Percentiles rank a stretch among this genome's conserved stretches.
Conservation (phyloP, 306 rosid species). For the Gillenia trifoliata region DNA sequence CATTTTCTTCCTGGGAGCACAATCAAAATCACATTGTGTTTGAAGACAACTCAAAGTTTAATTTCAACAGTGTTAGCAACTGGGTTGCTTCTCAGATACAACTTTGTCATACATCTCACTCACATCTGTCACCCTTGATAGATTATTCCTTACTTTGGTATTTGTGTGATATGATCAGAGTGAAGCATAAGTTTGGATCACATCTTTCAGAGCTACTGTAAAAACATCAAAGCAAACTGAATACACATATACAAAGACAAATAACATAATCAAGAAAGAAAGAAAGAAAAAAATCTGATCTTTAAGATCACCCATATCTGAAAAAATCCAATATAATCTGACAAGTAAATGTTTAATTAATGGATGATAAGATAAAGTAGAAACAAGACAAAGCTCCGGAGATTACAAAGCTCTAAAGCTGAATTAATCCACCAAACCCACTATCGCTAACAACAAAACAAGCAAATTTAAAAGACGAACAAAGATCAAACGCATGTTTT, state of each 20-base stretch:
- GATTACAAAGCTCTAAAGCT: neutral
- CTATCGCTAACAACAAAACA: neutral
- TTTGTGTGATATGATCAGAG: neutral
- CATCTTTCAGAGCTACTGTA: neutral
- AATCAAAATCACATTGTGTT: neutral
- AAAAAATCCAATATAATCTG: neutral
- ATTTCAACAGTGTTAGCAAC: neutral
- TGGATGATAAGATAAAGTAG: neutral
- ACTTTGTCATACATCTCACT: neutral
- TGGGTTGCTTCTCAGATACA: conserved; percentile 6
- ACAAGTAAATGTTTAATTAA: neutral
- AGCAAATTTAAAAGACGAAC: neutral
- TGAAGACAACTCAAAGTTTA: neutral
- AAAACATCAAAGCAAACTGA: neutral
- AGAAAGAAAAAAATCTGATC: neutral
- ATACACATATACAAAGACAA: neutral
- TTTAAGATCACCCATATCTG: neutral
- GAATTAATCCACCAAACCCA: neutral
- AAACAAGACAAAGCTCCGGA: neutral
- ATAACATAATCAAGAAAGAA: neutral
- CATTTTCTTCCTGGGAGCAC: conserved; percentile 1
- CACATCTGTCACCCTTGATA: conserved; percentile 6
- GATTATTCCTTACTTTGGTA: neutral
- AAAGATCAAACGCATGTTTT: neutral
- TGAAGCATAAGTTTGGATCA: neutral